Conservation (phyloP, 495 filamentous ascomycete genomes). For the Neurospora sp. region DNA sequence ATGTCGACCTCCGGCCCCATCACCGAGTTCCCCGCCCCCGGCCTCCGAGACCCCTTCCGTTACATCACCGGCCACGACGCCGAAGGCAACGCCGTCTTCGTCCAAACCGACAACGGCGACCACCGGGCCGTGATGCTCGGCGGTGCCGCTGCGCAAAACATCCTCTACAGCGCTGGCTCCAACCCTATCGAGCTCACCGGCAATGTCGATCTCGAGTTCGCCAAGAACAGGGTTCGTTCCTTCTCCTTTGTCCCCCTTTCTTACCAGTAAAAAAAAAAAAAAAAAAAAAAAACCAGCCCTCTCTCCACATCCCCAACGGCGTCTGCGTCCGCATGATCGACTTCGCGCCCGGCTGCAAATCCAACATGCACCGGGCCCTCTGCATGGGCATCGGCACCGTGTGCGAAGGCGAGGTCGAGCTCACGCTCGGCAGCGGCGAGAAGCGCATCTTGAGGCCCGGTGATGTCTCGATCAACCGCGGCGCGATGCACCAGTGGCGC, state of each 20-base stretch:
- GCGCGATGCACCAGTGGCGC: constrained; percentile 52
- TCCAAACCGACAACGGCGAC: not conserved
- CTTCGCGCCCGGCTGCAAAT: constrained; percentile 1
- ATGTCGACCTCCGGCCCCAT: not conserved
- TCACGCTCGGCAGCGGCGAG: constrained; percentile 42
- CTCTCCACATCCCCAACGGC: not conserved
- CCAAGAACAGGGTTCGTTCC: not conserved
- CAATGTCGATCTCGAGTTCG: not conserved
- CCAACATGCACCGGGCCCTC: constrained; percentile 46
- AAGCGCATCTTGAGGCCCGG: constrained; percentile 34
- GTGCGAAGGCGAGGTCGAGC: constrained; percentile 44
- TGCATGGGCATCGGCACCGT: constrained; percentile 52
- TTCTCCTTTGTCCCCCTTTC: not conserved
- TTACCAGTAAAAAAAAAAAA: not conserved
- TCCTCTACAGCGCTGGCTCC: not conserved
- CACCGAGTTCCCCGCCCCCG: not conserved
- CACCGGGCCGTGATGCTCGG: not conserved
- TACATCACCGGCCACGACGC: not conserved
- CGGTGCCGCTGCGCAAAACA: not conserved
- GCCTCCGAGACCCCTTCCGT: not conserved
- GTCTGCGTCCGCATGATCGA: not conserved
- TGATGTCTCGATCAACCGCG: constrained; percentile 46
- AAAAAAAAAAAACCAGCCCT: not conserved
- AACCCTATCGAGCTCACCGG: not conserved
- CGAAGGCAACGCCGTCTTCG: not conserved